Base-by-base conservation (phyloP, 2,329 filamentous ascomycete species). In the Calonectria crousiana region DNA sequence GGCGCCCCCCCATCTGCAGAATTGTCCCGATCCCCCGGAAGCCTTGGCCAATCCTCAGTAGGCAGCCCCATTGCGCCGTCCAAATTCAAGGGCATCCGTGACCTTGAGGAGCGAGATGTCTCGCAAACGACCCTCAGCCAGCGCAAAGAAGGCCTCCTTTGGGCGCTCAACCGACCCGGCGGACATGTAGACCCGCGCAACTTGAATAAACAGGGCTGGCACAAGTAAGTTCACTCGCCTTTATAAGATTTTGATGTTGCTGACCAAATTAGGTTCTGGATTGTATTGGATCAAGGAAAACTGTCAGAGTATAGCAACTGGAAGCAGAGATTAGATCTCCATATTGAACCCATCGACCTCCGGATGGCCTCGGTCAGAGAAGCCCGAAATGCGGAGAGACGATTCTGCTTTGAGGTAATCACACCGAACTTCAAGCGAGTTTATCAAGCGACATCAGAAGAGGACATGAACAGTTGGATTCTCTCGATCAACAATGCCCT, bases 281-380 rank as follows among this genome's bases (percentile, higher is more conserved):
- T 99, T 77, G 97, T 99, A 2, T 89, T 99, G 56, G 97, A 98
- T 83, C 96, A 98, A 84, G 97, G 97, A 30, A 98, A 97, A 83
- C 89, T 99, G 20, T 98, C 96, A 1, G 97, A 99, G 83, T 99
- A 99, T 85, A 98, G 96, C 83, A 98, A 99, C 84, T 99, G 97
- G 97, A 99, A 99, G 85, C 95, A 99, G 83, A 96, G 92, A 83
- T 90, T 99, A 30, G 97, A 99, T 84, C 88, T 98, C 32, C 97
- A 99, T 83, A 98, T 98, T 92, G 97, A 98, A 2, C 97, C 97
- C 0, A 98, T 99, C 77, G 97, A 99, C 84, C 88, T 99, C 58
- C 94, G 97, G 44, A 97, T 98, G 92, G 97, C 97, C 13, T 98
- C 97, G 20, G 97, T 99, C 20, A 92, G 97, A 72, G 97, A 99